These are phyloP conservation scores for Oryza rufipogon DNA, from an alignment of 176 grass and related monocot genomes.

Conservation along the genomic window DNA sequence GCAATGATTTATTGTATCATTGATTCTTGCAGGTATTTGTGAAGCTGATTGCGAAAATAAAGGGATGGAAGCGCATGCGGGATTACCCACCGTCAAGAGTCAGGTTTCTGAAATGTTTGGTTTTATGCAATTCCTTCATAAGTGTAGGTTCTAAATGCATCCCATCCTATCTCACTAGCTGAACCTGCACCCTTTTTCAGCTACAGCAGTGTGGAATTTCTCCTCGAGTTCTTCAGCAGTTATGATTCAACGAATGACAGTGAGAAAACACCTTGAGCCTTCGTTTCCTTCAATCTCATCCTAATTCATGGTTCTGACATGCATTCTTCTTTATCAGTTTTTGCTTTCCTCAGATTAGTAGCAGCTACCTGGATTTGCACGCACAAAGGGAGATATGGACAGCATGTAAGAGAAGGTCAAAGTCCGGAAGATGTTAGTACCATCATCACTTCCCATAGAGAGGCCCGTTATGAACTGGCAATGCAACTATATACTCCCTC, in stretches of 20 bases:
- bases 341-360: too few species aligned
- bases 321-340: too few species aligned
- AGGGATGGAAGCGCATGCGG: slow-evolving; percentile 39
- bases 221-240: too few species aligned
- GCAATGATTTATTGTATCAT: background rate
- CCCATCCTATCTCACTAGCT: background rate
- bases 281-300: too few species aligned
- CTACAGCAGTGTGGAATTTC: too few species aligned
- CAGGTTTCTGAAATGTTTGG: slow-evolving; percentile 18
- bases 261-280: too few species aligned
- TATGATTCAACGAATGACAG: too few species aligned
- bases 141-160: background rate
- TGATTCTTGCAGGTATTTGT: slow-evolving; percentile 49
- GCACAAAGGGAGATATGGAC: too few species aligned
- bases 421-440: background rate
- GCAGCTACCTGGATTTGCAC: too few species aligned
- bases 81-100: background rate
- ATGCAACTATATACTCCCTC: background rate
- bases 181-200: too few species aligned
- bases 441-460: background rate
- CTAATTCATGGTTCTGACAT: too few species aligned
- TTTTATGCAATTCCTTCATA: slow-evolving; percentile 27
- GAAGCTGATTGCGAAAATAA: slow-evolving; percentile 38
- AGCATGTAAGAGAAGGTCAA: too few species aligned
- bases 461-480: background rate